phyloP scores from a whole-genome alignment of 768 basidiomycete genomes.

The Naganishia randhawae region DNA sequence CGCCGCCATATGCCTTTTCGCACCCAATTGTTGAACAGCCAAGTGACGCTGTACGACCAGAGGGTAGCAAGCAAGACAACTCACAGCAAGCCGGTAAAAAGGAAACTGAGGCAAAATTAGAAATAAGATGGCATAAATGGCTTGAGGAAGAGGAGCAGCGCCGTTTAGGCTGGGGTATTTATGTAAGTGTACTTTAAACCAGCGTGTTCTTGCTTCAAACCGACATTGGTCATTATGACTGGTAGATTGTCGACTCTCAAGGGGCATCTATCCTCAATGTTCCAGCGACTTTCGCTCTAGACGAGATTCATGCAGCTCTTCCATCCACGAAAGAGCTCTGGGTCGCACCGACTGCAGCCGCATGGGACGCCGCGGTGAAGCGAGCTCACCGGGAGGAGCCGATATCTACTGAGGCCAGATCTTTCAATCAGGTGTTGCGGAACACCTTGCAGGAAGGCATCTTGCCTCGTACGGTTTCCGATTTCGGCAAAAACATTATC shows the following conservation, averaged over 20 bases:
- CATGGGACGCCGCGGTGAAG: conserved; percentile 33
- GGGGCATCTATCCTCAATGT: conserved; percentile 34
- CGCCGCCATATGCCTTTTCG: neutral
- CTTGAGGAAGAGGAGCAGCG: conserved; percentile 40
- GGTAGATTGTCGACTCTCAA: conserved; percentile 39
- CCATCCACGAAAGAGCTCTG: conserved; percentile 37
- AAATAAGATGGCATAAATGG: conserved; percentile 33
- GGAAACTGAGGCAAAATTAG: neutral
- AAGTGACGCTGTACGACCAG: neutral
- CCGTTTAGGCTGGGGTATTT: conserved; percentile 43
- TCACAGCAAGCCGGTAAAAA: neutral
- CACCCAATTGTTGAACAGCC: neutral
- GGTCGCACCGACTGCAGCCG: conserved; percentile 36
- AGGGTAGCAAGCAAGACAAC: neutral
- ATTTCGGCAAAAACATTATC: conserved; percentile 37
- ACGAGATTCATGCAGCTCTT: conserved; percentile 36
- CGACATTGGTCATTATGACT: neutral
- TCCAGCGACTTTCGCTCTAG: conserved; percentile 34
- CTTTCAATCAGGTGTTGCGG: conserved; percentile 5
- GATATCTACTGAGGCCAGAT: neutral
- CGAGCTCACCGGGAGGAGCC: conserved; percentile 13
- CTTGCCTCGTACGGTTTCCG: conserved; percentile 27
- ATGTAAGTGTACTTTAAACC: conserved; percentile 32
- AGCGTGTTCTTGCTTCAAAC: neutral
- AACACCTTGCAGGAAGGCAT: conserved; percentile 12